Evolutionary conservation across 352 stramenopile genomes (phyloP).

Genomic region (Phytopythium sindhum): DNA sequence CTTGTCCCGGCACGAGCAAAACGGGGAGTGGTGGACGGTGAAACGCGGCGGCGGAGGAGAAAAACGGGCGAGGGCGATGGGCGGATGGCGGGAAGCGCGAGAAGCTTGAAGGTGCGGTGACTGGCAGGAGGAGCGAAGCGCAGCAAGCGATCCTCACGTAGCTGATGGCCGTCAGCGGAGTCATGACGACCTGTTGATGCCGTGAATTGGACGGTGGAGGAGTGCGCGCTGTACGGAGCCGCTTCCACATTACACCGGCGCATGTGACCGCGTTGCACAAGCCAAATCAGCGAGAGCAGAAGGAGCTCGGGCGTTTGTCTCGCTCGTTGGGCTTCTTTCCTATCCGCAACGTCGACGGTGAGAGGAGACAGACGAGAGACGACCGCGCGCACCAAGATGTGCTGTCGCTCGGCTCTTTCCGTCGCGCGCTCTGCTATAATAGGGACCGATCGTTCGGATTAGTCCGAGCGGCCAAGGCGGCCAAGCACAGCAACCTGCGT

Average conservation of each 20-base stretch:
- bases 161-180: not conserved
- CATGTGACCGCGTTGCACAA: not conserved
- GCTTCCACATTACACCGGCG: not conserved
- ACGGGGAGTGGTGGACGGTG: constrained; percentile 4
- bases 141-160: not conserved
- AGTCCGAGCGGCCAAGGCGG: too few relatives aligned
- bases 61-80: not conserved
- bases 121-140: not conserved
- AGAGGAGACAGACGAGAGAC: too few relatives aligned
- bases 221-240: too few relatives aligned
- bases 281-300: not conserved
- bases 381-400: not conserved
- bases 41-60: not conserved
- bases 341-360: not conserved
- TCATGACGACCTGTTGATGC: too few relatives aligned
- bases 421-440: too few relatives aligned
- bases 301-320: too few relatives aligned
- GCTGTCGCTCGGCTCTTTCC: not conserved
- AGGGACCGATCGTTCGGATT: too few relatives aligned
- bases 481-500: too few relatives aligned
- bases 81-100: not conserved
- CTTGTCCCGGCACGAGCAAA: constrained; percentile 5
- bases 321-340: not conserved
- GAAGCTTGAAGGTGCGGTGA: not conserved
- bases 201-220: not conserved